Percentiles rank a stretch among this genome's conserved stretches.
Evolutionary conservation across 805 yeast species (phyloP).

Genomic region (Ascoidea tarda): DNA sequence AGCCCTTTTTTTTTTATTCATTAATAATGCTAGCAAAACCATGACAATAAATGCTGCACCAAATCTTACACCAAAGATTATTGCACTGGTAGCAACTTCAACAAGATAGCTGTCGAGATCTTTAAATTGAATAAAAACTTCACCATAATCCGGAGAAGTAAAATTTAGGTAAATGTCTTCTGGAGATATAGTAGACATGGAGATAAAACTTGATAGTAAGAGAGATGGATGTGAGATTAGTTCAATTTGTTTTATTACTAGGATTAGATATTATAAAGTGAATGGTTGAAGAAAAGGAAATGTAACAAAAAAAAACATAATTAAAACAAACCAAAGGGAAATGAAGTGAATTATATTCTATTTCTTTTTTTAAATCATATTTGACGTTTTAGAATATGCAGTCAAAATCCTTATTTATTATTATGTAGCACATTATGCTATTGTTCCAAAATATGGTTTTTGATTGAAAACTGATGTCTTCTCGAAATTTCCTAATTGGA

Average conservation of each 20-base stretch:
- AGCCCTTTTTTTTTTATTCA: slow-evolving; percentile 35
- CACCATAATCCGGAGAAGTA: slow-evolving; percentile 23
- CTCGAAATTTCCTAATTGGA: background rate
- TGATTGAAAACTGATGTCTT: no score
- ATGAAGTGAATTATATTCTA: no score
- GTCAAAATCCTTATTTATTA: no score
- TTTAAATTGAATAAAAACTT: slow-evolving; percentile 23
- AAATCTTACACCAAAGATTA: slow-evolving; percentile 41
- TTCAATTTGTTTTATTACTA: no score
- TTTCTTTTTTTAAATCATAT: no score
- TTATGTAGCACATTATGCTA: no score
- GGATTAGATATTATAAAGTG: no score
- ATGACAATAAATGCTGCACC: slow-evolving; percentile 39
- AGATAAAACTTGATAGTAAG: background rate
- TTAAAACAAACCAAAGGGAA: no score
- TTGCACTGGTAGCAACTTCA: slow-evolving; percentile 22
- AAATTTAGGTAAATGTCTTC: slow-evolving; percentile 20
- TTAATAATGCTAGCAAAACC: slow-evolving; percentile 27
- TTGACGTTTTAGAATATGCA: no score
- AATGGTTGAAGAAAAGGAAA: no score
- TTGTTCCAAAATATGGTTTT: no score
- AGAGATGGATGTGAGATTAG: background rate
- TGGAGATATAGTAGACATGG: slow-evolving; percentile 6
- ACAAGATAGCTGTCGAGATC: slow-evolving; percentile 26
- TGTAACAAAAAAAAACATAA: no score